phyloP scores from a whole-genome alignment of 1,284 basidiomycete genomes.

The Moesziomyces globuligerus region DNA sequence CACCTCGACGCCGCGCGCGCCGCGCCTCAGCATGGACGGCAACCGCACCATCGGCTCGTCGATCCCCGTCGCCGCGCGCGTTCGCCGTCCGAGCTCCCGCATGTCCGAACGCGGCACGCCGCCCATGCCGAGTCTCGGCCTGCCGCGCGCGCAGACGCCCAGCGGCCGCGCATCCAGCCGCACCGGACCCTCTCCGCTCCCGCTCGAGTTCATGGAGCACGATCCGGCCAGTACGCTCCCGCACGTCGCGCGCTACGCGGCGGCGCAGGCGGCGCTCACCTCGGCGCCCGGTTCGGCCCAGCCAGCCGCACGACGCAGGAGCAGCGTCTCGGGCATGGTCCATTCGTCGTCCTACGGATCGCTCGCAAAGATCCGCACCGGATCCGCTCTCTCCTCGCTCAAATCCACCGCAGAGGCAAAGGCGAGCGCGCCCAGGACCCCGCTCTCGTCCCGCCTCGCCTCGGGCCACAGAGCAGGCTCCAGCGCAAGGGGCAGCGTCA shows the following conservation, averaged over 20 bases:
- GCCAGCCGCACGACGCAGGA: conserved; percentile 30
- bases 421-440: no score
- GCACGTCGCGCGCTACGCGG: conserved; percentile 34
- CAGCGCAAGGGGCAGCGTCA: conserved; percentile 25
- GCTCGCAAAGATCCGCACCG: conserved; percentile 29
- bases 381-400: conserved; percentile 4
- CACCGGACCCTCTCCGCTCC: conserved; percentile 27
- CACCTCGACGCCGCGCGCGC: conserved; percentile 37
- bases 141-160: conserved; percentile 41
- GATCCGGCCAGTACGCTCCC: conserved; percentile 51
- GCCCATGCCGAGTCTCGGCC: conserved; percentile 33
- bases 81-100: conserved; percentile 47
- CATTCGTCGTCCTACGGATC: conserved; percentile 27
- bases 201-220: conserved; percentile 56
- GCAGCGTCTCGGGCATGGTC: conserved; percentile 18
- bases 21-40: conserved; percentile 34
- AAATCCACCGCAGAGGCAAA: no score
- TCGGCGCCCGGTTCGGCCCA: background rate
- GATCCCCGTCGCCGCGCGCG: conserved; percentile 58
- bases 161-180: conserved; percentile 15
- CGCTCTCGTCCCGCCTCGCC: conserved; percentile 26
- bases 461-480: conserved; percentile 17
- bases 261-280: conserved; percentile 11
- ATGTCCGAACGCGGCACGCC: conserved; percentile 41
- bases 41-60: conserved; percentile 49